These are phyloP conservation scores for Malus sylvestris DNA, from an alignment of 306 rosid species.

Conservation along the genomic window DNA sequence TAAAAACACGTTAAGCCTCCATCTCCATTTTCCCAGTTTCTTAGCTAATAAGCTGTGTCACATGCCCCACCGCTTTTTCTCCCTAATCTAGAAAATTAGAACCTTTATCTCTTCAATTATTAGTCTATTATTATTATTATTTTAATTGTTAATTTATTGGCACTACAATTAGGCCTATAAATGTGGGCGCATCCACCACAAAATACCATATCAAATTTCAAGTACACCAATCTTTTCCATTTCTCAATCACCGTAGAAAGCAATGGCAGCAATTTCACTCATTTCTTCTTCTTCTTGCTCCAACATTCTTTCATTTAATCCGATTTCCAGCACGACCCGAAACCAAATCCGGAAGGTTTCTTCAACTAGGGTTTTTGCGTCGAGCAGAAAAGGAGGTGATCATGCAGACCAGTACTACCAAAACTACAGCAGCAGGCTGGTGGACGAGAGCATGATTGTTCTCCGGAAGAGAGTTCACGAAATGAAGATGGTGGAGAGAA, in stretches of 20 bases:
- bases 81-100: neutral
- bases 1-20: conserved; percentile 11
- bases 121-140: neutral
- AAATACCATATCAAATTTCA: neutral
- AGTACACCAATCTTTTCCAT: neutral
- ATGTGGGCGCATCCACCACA: neutral
- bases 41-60: neutral
- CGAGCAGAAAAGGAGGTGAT: neutral
- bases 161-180: neutral
- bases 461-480: conserved; percentile 58
- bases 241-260: neutral
- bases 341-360: neutral
- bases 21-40: neutral
- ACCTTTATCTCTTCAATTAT: neutral
- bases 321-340: neutral
- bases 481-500: conserved; percentile 68
- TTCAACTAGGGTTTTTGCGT: neutral
- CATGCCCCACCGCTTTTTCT: neutral
- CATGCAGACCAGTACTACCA: neutral
- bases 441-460: conserved; percentile 61
- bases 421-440: conserved; percentile 17
- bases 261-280: conserved; percentile 15
- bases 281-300: neutral
- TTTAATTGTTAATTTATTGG: neutral
- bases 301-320: neutral